Evolutionary conservation across 352 stramenopile genomes (phyloP), one percentile per base, ranked within the genome.

Genomic region (Pythium aphanidermatum): DNA sequence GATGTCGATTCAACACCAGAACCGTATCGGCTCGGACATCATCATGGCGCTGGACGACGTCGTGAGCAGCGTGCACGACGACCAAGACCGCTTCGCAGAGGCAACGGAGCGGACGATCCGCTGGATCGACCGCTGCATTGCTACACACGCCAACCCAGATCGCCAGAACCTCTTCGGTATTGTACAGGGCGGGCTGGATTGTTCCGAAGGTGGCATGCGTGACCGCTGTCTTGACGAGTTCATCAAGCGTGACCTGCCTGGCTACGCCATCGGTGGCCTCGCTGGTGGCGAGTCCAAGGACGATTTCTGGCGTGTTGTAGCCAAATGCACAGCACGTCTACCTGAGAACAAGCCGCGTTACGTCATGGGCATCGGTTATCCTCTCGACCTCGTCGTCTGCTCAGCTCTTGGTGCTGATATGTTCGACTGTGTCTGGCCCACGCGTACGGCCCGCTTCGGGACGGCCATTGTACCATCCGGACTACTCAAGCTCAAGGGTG

Each of bases 31-130:
- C 40, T 81, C 89, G 3, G 95, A 99, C 63, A 98, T 99, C 52
- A 98, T 99, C 46, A 99, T 99, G 95, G 88, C 92, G 36, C 65
- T 99, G 20, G 96, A 99, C 68, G 95, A 99, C 68, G 95, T 99
- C 7, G 90, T 98, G 7, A 91, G 83, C 28, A 96, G 75, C 38
- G 79, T 97, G 20, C 68, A 65, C 13, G 67, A 81, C 39, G 86
- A 98, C 55, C 59, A 85, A n/a, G 74, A 68, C 32, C 72, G 95
- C 20, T 98, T 98, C 58, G 52, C 63, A 30, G 83, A 98, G 45
- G 95, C 95, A 21, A 97, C 83, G 7, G 71, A 91, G 42, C 77
- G 95, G 11, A 98, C 92, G 2, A 60, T 98, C 28, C 74, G 95
- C 24, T 98, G 94, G 93, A 73, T 98, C 16, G 95, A 99, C 68